A percentile compares a stretch with the other conserved stretches of the same genome.
Evolutionary conservation across 208 protist species (phyloP).

Genomic region (Leishmania braziliensis): DNA sequence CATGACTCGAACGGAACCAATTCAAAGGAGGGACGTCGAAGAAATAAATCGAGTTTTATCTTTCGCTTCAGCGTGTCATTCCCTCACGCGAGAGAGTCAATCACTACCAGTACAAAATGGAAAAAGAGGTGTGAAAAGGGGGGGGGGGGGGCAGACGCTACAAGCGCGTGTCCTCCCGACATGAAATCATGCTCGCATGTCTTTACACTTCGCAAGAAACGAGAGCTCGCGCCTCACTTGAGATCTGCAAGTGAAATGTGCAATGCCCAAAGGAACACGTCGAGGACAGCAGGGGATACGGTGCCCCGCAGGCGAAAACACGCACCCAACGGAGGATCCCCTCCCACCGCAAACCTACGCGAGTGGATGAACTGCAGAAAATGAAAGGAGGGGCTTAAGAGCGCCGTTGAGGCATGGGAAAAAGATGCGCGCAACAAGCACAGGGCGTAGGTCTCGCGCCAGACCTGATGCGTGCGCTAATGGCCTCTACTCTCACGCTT

Average conservation of each 20-base stretch:
- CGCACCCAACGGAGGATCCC: background rate
- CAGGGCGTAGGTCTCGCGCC: too few relatives aligned
- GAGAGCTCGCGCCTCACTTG: background rate
- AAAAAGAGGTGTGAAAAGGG: background rate
- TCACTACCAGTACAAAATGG: background rate
- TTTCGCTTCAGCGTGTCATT: background rate
- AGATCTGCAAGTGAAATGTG: background rate
- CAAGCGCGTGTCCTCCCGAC: background rate
- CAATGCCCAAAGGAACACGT: background rate
- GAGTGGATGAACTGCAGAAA: too few relatives aligned
- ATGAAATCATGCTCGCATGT: background rate
- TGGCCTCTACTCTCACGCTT: too few relatives aligned
- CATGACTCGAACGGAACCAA: background rate
- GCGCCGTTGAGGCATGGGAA: too few relatives aligned
- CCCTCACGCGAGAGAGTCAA: background rate
- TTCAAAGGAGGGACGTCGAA: background rate
- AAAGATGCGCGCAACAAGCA: too few relatives aligned
- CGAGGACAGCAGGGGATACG: background rate
- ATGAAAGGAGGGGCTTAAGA: too few relatives aligned
- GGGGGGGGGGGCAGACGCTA: too few relatives aligned
- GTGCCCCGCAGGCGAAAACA: background rate
- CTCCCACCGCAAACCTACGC: background rate
- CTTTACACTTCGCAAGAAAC: background rate
- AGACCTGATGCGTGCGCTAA: too few relatives aligned
- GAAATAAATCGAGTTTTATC: background rate